Evolutionary conservation across 371 early-diverging fungal species (phyloP), one percentile per base, ranked within the genome.

Genomic region (Chytridium lagenaria): DNA sequence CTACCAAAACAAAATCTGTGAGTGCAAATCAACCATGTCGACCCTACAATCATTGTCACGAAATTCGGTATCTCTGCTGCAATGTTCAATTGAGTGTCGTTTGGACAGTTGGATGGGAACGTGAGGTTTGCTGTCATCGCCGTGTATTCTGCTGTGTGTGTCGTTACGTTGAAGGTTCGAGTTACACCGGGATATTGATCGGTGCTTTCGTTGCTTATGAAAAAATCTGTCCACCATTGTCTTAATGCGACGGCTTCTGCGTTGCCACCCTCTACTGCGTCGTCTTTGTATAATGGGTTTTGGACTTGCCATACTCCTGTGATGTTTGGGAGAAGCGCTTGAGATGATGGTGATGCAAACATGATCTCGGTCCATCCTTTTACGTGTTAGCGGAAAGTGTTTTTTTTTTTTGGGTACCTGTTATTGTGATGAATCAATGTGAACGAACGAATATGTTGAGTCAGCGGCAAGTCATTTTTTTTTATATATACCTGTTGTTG

Each of bases 401-500:
- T n/a, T n/a, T n/a, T n/a, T n/a, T n/a, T n/a, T n/a, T n/a, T n/a
- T n/a, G n/a, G n/a, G n/a, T n/a, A n/a, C n/a, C 66, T 2, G 70
- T 69, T 16, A 59, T 15, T 1, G 70, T 31, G 40, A 69, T 37
- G 10, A 55, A 69, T 59, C 70, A 66, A 30, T 66, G 30, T 5
- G 30, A 12, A 5, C 66, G 40, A 16, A 5, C 26, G 15, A 66
- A 16, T 44, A 66, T 66, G 23, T 40, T 40, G 36, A 40, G 5
- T 30, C 59, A 22, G n/a, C 10, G 19, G 28, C n/a, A n/a, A n/a
- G n/a, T n/a, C n/a, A n/a, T n/a, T n/a, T n/a, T n/a, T n/a, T n/a
- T n/a, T n/a, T n/a, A n/a, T n/a, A n/a, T n/a, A n/a, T n/a, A n/a
- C 63, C 63, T 2, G 68, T 68, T 12, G 68, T 5, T 5, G 68